Base-by-base conservation (phyloP, 2,329 filamentous ascomycete genomes). In the Diaporthe sp. region DNA sequence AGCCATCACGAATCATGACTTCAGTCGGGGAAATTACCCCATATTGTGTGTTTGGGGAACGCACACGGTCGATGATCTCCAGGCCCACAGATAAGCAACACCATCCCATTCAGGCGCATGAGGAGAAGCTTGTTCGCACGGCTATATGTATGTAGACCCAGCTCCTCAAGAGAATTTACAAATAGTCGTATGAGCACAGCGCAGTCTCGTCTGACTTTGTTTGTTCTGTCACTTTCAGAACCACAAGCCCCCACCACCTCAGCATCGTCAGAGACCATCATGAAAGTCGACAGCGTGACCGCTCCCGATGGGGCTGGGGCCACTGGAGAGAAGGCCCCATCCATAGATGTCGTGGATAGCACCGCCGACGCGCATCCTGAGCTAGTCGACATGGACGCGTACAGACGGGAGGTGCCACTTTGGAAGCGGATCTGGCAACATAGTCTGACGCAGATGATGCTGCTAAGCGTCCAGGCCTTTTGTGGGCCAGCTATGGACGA, bases 401-500 rank as follows among this genome's bases (percentile, higher is more conserved):
- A 83, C 72, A 75, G 74, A 37, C 70, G 75, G 22, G 74, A 78
- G 12, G 78, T 80, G 1, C 86, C 86, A 1, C 75, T 81, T 6
- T 88, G 86, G 86, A 87, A 86, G 76, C 83, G 85, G 4, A 77
- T 87, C 6, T 85, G 85, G 81, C 85, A 86, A 76, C 85, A 88
- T 77, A 87, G 86, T 77, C 82, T 88, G 77, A 88, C 86, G 7
- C 86, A 88, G 79, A 88, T 88, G 86, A 79, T 88, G 78, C 81
- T 87, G 6, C 79, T 88, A 15, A 87, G 86, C 55, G 79, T 87
- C 13, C 86, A 88, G 77, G 85, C 85, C 0, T 87, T 87, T 60
- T 85, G 84, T 75, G 84, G 84, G 3, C 84, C 84, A 28, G 84
- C 84, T 34, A 85, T 85, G 84, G 79, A 81, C 10, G 84, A 85